Evolutionary conservation across 306 rosid genomes (phyloP), one percentile per base, ranked within the genome.

Genomic region (Cyclanthera cordifolia): DNA sequence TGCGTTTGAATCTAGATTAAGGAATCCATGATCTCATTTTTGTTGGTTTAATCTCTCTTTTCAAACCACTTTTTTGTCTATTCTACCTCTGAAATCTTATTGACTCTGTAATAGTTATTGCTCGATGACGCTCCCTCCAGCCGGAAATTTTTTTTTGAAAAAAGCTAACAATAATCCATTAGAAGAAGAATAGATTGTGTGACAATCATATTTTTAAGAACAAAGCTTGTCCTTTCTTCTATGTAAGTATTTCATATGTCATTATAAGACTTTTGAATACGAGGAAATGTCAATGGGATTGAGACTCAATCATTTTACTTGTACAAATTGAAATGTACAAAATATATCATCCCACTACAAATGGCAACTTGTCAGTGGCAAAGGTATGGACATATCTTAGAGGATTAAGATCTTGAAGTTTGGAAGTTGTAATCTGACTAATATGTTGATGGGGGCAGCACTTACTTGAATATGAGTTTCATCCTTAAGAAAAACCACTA

Each of bases 361-460:
- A 61, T 61, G 70, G 46, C 8, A 21, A 47, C 69, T 20, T 17
- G 24, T 32, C 13, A 41, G 15, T 41, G 23, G 37, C 6, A 0
- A 45, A 66, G 20, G 32, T 17, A 27, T 28, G 76, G 16, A 45
- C 59, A 54, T 32, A 58, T 54, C 65, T 61, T 66, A 70, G 71
- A 75, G 63, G 77, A 73, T 45, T 30, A 58, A 74, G 73, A 57
- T 69, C 30, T 65, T 75, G 70, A 48, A 78, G 32, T 17, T 67
- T 68, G 55, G 74, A 68, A 77, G 64, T 56, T 69, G 69, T 74
- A 69, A 69, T 70, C 55, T 48, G 34, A 72, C 83, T 76, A 78
- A 68, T 47, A 53, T 71, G 76, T 52, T 73, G 21, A 79, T 78
- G 60, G 61, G 73, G 61, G 73, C 64, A 74, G 72, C 75, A 74